Evolutionary conservation across 345 rosid species (phyloP).

Genomic region (Brassica juncea): DNA sequence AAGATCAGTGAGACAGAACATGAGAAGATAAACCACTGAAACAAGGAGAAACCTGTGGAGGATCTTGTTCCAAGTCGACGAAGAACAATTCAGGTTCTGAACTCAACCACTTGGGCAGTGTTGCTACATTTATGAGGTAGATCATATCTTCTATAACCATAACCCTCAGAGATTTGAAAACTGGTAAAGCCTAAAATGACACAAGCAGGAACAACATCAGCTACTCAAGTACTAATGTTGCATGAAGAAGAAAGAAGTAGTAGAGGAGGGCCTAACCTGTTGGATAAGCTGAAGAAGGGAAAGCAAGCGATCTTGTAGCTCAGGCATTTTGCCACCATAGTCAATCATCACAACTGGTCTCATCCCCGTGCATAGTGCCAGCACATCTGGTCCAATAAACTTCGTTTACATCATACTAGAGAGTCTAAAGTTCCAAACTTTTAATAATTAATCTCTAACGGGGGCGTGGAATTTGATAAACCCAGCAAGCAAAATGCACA

Average conservation of each 20-base stretch:
- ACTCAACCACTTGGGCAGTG: constrained; percentile 55
- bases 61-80: constrained; percentile 82
- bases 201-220: constrained; percentile 15
- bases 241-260: neutral
- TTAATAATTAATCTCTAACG: neutral
- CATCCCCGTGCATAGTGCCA: constrained; percentile 74
- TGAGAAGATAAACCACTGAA: neutral
- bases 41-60: constrained; percentile 67
- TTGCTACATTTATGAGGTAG: constrained; percentile 65
- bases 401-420: neutral
- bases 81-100: constrained; percentile 53
- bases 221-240: neutral
- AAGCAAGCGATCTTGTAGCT: constrained; percentile 66
- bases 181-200: constrained; percentile 50
- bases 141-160: constrained; percentile 93
- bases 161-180: constrained; percentile 61
- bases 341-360: constrained; percentile 94
- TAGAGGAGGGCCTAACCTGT: constrained; percentile 46
- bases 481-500: constrained; percentile 9
- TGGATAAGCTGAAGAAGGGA: constrained; percentile 61
- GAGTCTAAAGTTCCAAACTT: neutral
- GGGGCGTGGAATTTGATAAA: neutral
- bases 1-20: too few species aligned
- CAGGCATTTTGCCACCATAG: constrained; percentile 94
- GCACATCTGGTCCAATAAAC: constrained; percentile 57